Evolutionary conservation across 768 basidiomycete genomes (phyloP).

Genomic region (Lactifluus hygrophoroides): DNA sequence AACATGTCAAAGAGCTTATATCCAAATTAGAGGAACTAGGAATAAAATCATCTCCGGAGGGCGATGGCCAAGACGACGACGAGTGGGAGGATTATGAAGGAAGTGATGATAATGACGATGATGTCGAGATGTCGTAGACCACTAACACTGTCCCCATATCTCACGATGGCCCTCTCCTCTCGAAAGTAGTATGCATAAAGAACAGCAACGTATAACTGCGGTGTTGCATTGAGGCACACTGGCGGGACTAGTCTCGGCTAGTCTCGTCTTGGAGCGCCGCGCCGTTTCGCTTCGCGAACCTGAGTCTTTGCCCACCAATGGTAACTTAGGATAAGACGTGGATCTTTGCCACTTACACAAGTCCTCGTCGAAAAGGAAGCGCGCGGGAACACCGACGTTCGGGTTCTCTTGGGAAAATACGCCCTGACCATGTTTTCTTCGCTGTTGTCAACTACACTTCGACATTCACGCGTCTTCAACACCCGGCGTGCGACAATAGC

Average conservation of each 20-base stretch:
- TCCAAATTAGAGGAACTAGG: slow-evolving; percentile 57
- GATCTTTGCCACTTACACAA: background rate
- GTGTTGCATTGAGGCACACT: background rate
- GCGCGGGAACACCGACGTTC: background rate
- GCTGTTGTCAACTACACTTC: background rate
- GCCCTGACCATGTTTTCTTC: background rate
- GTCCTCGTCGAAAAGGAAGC: background rate
- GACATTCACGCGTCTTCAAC: background rate
- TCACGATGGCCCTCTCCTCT: background rate
- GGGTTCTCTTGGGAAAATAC: background rate
- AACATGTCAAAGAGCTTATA: slow-evolving; percentile 70
- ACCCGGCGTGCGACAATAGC: background rate
- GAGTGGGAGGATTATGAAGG: slow-evolving; percentile 58
- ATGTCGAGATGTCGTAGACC: slow-evolving; percentile 35
- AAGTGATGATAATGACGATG: slow-evolving; percentile 41
- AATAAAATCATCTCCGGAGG: slow-evolving; percentile 49
- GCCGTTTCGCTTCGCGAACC: background rate
- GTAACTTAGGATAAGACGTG: background rate
- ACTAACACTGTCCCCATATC: background rate
- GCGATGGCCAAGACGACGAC: slow-evolving; percentile 44
- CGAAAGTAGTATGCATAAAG: slow-evolving; percentile 3
- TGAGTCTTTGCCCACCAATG: background rate
- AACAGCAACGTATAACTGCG: background rate
- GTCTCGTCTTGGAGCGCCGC: background rate
- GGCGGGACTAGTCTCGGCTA: no score